These are phyloP conservation scores for Cercospora sesami DNA, from an alignment of 2,329 filamentous ascomycete species.

Conservation along the genomic window DNA sequence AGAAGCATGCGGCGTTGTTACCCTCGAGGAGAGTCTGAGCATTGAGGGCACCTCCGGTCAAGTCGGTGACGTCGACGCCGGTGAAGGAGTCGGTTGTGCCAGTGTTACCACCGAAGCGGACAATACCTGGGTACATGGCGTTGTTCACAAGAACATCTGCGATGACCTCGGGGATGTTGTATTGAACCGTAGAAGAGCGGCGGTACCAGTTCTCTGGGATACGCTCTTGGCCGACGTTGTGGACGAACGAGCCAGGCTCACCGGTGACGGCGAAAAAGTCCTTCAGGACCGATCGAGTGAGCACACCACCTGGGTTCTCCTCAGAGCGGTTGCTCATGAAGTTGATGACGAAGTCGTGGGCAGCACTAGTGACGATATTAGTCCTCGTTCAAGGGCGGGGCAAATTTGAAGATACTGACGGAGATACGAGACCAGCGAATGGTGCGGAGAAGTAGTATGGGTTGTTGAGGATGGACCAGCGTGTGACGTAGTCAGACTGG, in stretches of 20 bases:
- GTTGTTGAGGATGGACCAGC: constrained; percentile 34
- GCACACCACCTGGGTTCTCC: constrained; percentile 27
- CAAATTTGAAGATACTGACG: constrained; percentile 23
- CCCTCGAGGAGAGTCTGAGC: constrained; percentile 27
- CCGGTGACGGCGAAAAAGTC: constrained; percentile 29
- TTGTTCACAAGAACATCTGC: constrained; percentile 21
- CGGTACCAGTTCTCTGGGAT: constrained; percentile 45
- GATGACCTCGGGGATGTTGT: constrained; percentile 33
- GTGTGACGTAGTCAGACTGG: constrained; percentile 23
- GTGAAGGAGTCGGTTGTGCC: constrained; percentile 39
- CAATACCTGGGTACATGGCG: constrained; percentile 32
- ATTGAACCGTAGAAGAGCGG: constrained; percentile 15
- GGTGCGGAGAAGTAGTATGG: constrained; percentile 32
- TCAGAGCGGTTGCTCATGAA: constrained; percentile 36
- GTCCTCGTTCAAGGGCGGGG: background rate
- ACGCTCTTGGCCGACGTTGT: constrained; percentile 30
- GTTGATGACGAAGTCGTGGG: constrained; percentile 33
- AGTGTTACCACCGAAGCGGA: constrained; percentile 40
- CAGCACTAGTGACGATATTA: constrained; percentile 8
- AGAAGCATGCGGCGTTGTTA: constrained; percentile 43
- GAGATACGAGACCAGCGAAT: constrained; percentile 25
- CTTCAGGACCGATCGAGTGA: constrained; percentile 26
- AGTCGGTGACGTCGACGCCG: constrained; percentile 37
- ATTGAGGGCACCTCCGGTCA: constrained; percentile 39
- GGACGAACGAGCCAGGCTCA: constrained; percentile 15